phyloP scores from a whole-genome alignment of 306 rosid genomes.

The Myrica gale region DNA sequence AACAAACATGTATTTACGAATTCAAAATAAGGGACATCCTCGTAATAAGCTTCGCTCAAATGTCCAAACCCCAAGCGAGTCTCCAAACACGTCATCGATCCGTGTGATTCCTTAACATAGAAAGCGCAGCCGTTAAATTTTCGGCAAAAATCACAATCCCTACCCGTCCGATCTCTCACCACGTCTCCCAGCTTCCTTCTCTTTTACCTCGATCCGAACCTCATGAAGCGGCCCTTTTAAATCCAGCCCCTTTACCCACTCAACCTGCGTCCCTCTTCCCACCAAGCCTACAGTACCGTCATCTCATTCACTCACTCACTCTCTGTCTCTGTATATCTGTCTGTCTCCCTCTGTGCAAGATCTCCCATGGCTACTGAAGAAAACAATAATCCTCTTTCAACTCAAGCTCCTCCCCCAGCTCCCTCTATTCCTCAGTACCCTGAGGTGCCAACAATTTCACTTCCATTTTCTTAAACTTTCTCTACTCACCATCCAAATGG shows the following conservation, averaged over 20 bases:
- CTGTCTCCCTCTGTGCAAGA: neutral
- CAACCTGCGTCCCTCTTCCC: slow-evolving; percentile 19
- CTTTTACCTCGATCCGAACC: slow-evolving; percentile 30
- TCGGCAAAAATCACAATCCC: slow-evolving; percentile 17
- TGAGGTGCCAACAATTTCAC: slow-evolving; percentile 31
- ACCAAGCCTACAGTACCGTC: slow-evolving; percentile 27
- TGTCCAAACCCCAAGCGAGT: neutral
- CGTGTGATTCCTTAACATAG: neutral
- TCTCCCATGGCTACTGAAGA: slow-evolving; percentile 40
- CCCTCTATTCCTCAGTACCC: slow-evolving; percentile 40
- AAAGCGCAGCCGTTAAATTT: slow-evolving; percentile 21
- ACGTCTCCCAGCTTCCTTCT: neutral
- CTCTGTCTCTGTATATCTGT: neutral
- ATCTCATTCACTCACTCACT: neutral
- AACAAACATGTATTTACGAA: too few species aligned
- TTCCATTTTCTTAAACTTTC: neutral
- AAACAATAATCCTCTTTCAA: slow-evolving; percentile 9
- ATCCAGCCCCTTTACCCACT: slow-evolving; percentile 26
- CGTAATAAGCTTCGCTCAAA: neutral
- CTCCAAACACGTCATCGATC: slow-evolving; percentile 45
- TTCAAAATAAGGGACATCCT: slow-evolving; percentile 24
- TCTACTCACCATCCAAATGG: neutral
- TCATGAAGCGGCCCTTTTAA: slow-evolving; percentile 34
- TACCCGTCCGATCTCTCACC: slow-evolving; percentile 37
- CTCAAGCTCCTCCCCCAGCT: slow-evolving; percentile 8